phyloP scores from a whole-genome alignment of 2,329 filamentous ascomycete genomes.

The Cryphonectria parasitica region DNA sequence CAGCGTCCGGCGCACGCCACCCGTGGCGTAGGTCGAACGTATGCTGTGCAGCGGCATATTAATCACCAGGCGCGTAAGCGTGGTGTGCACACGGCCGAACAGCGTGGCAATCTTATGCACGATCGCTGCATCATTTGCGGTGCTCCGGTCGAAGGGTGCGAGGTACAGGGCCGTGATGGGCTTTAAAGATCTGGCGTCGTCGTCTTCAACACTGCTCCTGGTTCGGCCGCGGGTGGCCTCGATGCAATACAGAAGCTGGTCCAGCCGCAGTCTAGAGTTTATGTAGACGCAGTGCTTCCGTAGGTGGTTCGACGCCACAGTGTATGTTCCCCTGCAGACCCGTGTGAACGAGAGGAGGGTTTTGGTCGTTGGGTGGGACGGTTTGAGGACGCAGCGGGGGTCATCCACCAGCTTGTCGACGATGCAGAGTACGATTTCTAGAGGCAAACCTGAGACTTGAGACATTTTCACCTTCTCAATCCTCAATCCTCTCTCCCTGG shows the following conservation, averaged over 20 bases:
- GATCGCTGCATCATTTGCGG: constrained; percentile 45
- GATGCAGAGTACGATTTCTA: constrained; percentile 25
- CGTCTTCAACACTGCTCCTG: not conserved
- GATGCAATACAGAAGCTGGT: constrained; percentile 41
- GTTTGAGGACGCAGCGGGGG: constrained; percentile 38
- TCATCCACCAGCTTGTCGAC: constrained; percentile 18
- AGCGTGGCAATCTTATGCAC: constrained; percentile 48
- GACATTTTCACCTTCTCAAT: constrained; percentile 7
- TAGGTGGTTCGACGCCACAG: constrained; percentile 47
- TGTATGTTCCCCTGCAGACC: constrained; percentile 48
- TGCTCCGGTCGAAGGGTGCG: constrained; percentile 40
- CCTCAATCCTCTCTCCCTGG: too few species aligned
- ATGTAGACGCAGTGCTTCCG: constrained; percentile 51
- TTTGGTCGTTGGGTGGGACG: constrained; percentile 45
- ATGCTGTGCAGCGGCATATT: constrained; percentile 52
- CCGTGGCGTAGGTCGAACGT: constrained; percentile 47
- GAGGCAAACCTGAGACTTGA: constrained; percentile 7
- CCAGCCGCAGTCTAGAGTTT: constrained; percentile 43
- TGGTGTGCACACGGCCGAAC: constrained; percentile 44
- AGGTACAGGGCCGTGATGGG: constrained; percentile 48
- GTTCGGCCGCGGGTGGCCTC: constrained; percentile 36
- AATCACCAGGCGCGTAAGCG: constrained; percentile 50
- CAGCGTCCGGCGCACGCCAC: constrained; percentile 45
- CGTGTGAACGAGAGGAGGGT: constrained; percentile 49
- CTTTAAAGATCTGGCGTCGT: constrained; percentile 30